A percentile compares a stretch with the other conserved stretches of the same genome.
phyloP scores from a whole-genome alignment of 2,329 filamentous ascomycete genomes.

The Westerdykella aurantiaca region DNA sequence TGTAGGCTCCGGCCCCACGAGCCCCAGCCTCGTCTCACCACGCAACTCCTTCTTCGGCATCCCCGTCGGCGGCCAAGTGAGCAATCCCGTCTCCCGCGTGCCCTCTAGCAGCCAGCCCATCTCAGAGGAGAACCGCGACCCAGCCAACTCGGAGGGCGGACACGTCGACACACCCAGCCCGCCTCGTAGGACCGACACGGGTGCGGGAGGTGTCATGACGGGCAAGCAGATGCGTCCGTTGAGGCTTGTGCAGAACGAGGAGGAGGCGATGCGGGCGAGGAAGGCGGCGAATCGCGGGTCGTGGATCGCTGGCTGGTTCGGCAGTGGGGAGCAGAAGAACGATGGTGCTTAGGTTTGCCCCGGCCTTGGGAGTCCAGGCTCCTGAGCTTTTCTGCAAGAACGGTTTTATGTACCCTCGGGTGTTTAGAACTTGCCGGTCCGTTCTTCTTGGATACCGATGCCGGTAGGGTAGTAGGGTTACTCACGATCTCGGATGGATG shows the following conservation, averaged over 20 bases:
- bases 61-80: slow-evolving; percentile 38
- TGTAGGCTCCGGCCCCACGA: slow-evolving; percentile 42
- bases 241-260: slow-evolving; percentile 72
- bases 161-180: slow-evolving; percentile 40
- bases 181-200: slow-evolving; percentile 53
- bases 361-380: no score
- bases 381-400: no score
- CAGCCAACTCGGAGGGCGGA: slow-evolving; percentile 18
- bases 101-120: slow-evolving; percentile 23
- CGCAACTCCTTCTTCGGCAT: slow-evolving; percentile 38
- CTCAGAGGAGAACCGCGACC: slow-evolving; percentile 11
- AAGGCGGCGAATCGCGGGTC: slow-evolving; percentile 43
- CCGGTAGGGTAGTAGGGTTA: no score
- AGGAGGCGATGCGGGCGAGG: slow-evolving; percentile 32
- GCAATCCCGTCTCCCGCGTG: slow-evolving; percentile 29
- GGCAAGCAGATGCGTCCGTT: slow-evolving; percentile 74
- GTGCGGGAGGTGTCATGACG: slow-evolving; percentile 40
- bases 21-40: slow-evolving; percentile 37
- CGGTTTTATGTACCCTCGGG: no score
- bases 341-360: background rate
- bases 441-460: no score
- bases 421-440: no score
- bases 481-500: no score
- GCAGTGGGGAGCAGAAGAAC: slow-evolving; percentile 28
- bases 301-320: slow-evolving; percentile 45